phyloP scores from a whole-genome alignment of 2,329 filamentous ascomycete genomes.

The Xylaria hypoxylon region DNA sequence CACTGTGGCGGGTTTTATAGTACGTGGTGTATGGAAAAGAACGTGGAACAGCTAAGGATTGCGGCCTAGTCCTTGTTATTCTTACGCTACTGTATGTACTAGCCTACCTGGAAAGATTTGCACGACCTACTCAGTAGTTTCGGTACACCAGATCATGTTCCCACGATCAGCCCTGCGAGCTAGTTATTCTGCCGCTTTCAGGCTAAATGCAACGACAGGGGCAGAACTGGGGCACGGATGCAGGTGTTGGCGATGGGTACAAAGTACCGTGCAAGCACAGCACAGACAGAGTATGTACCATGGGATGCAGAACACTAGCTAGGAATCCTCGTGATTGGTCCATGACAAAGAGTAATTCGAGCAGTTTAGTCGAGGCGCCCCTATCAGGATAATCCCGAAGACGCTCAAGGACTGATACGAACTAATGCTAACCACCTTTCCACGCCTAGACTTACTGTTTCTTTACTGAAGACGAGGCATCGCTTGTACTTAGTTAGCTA shows the following conservation, averaged over 20 bases:
- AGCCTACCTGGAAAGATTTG: constrained; percentile 4
- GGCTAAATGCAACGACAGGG: constrained; percentile 40
- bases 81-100: constrained; percentile 17
- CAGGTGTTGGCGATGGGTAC: constrained; percentile 18
- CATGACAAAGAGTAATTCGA: constrained; percentile 21
- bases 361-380: constrained; percentile 26
- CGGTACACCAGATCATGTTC: constrained; percentile 8
- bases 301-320: constrained; percentile 6
- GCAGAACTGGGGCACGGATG: constrained; percentile 21
- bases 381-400: constrained; percentile 8
- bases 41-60: constrained; percentile 11
- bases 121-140: constrained; percentile 5
- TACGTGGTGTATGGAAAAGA: background rate
- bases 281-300: constrained; percentile 16
- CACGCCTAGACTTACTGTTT: constrained; percentile 9
- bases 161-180: constrained; percentile 36
- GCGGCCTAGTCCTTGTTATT: background rate
- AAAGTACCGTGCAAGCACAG: constrained; percentile 20
- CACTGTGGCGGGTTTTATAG: constrained; percentile 17
- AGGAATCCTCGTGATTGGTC: constrained; percentile 9
- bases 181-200: constrained; percentile 41
- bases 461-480: constrained; percentile 10
- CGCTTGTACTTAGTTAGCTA: constrained; percentile 10
- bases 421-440: background rate
- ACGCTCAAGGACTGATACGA: constrained; percentile 2